Evolutionary conservation across 345 rosid genomes (phyloP).

Genomic region (Heritiera littoralis): DNA sequence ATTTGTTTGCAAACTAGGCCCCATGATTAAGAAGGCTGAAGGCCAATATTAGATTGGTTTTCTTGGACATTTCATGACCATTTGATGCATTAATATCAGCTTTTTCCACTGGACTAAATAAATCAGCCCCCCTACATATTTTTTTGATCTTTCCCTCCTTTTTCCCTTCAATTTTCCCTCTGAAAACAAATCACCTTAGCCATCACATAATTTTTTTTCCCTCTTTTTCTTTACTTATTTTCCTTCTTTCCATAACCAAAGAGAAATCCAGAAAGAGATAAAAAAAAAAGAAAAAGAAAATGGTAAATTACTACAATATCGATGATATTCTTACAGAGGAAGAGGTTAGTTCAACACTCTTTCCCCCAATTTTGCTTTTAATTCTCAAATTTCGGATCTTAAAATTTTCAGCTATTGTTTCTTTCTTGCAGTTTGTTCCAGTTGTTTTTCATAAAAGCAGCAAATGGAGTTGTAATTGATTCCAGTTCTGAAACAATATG

Average conservation of each 20-base stretch:
- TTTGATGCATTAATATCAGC: no score
- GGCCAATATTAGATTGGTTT: no score
- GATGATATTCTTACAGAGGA: conserved; percentile 79
- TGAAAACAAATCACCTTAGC: background rate
- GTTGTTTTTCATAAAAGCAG: conserved; percentile 56
- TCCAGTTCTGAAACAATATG: conserved; percentile 61
- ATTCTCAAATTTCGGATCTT: background rate
- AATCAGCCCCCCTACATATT: no score
- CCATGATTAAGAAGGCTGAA: no score
- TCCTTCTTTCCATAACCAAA: background rate
- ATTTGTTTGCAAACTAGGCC: no score
- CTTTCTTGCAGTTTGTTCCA: conserved; percentile 54
- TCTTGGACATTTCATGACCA: no score
- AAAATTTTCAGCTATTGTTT: background rate
- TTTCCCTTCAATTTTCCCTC: background rate
- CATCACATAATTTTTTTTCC: background rate
- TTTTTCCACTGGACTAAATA: no score
- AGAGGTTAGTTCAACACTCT: conserved; percentile 44
- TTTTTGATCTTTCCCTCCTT: conserved; percentile 1
- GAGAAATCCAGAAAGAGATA: background rate
- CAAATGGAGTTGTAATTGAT: conserved; percentile 74
- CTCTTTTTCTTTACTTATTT: background rate
- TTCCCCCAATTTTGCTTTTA: background rate
- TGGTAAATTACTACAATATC: conserved; percentile 66
- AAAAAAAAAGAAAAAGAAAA: conserved; percentile 3